Evolutionary conservation across 2,329 filamentous ascomycete genomes (phyloP), one percentile per base, ranked within the genome.

Genomic region (Alternaria triticimaculans): DNA sequence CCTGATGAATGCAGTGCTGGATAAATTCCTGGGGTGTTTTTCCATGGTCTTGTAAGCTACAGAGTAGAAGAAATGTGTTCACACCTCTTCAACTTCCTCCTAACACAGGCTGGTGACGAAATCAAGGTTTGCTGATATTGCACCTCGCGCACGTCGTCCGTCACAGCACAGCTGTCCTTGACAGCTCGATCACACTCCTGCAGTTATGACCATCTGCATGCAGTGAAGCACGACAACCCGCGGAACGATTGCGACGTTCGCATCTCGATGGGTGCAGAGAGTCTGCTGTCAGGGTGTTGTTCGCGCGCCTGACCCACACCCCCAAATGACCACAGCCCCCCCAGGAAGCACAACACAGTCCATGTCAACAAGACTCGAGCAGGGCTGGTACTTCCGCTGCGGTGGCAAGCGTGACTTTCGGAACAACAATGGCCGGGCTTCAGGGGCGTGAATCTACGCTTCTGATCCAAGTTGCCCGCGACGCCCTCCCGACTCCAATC

Each of bases 161-260:
- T 41, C 37, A 18, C 37, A 41, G 37, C 37, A 0, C 37, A 41
- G 37, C 37, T 41, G 37, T 1, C n/a, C 37, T 41, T 18, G n/a
- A 41, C 37, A 7, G 8, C n/a, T 41, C 37, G 37, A 41, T 41
- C 9, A 1, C 5, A 1, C 37, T 2, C 37, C n/a, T 0, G 37
- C 9, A 41, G 1, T 41, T 0, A 1, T n/a, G 1, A 41, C 37
- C 1, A 41, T 18, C 9, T 18, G 4, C 37, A 41, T 41, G n/a
- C 0, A 41, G 37, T 9, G 8, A 1, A 2, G 1, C 2, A 1
- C 37, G n/a, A 41, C n/a, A 18, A 18, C 1, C n/a, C n/a, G 37
- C n/a, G 37, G 5, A 41, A 18, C 9, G 15, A 41, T 41, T 41
- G 9, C 37, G 37, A 18, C 9, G 1, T 0, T 18, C 37, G 0